Conservation (phyloP, 768 basidiomycete genomes). For the Boletus speciosus region DNA sequence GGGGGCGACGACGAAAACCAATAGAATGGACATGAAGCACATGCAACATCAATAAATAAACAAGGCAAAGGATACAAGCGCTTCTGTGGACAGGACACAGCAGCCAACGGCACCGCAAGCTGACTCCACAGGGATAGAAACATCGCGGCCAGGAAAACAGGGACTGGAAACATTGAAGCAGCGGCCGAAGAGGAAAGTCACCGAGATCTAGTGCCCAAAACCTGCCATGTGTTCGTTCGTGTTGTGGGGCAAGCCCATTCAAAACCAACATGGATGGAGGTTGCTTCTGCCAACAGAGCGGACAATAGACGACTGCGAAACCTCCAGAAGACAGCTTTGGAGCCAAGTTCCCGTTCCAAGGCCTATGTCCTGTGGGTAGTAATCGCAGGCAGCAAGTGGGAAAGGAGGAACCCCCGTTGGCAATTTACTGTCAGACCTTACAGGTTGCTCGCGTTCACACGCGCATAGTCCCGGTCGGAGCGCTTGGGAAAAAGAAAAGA, state of each 20-base stretch:
- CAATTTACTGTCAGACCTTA: slow-evolving; percentile 28
- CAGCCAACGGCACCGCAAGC: slow-evolving; percentile 11
- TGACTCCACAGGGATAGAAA: slow-evolving; percentile 22
- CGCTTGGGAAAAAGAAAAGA: slow-evolving; percentile 36
- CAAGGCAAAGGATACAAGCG: slow-evolving; percentile 28
- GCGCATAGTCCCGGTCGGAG: slow-evolving; percentile 31
- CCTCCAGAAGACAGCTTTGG: slow-evolving; percentile 15
- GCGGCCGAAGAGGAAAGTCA: slow-evolving; percentile 23
- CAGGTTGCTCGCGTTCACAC: slow-evolving; percentile 30
- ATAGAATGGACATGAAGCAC: slow-evolving; percentile 30
- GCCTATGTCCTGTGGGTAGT: slow-evolving; percentile 26
- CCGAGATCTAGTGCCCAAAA: slow-evolving; percentile 23
- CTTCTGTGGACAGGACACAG: slow-evolving; percentile 30
- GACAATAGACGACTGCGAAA: slow-evolving; percentile 22
- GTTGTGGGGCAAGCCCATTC: slow-evolving; percentile 19
- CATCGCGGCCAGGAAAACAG: slow-evolving; percentile 24
- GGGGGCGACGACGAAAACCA: slow-evolving; percentile 8
- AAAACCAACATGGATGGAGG: slow-evolving; percentile 22
- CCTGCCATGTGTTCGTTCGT: slow-evolving; percentile 22
- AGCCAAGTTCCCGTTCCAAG: slow-evolving; percentile 20
- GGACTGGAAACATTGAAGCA: slow-evolving; percentile 19
- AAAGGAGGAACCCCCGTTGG: slow-evolving; percentile 12
- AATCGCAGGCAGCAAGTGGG: slow-evolving; percentile 23
- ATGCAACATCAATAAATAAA: slow-evolving; percentile 34
- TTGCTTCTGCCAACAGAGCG: slow-evolving; percentile 17